Evolutionary conservation across 345 rosid species (phyloP).

Genomic region (Diplotaxis tenuifolia): DNA sequence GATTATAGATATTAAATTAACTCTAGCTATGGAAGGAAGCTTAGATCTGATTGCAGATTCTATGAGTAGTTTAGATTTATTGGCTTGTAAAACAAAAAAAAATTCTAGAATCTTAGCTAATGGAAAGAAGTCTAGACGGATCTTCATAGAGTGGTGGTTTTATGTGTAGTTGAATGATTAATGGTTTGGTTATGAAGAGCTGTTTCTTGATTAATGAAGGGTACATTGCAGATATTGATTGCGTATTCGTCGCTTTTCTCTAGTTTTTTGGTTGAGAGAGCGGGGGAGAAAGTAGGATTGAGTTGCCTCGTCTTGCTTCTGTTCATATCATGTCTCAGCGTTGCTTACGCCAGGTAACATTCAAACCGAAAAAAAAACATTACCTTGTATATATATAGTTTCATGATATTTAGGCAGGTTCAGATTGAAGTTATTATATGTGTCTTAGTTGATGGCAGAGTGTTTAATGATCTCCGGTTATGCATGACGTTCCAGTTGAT

Average conservation of each 20-base stretch:
- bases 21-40: background rate
- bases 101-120: background rate
- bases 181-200: constrained; percentile 8
- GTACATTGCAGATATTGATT: constrained; percentile 72
- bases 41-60: background rate
- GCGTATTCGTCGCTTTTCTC: constrained; percentile 84
- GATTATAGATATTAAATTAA: background rate
- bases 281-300: constrained; percentile 59
- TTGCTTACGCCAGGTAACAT: constrained; percentile 68
- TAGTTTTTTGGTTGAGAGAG: constrained; percentile 80
- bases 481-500: constrained; percentile 87
- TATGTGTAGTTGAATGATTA: background rate
- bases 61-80: background rate
- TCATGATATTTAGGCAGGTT: background rate
- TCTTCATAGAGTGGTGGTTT: background rate
- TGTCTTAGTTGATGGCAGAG: constrained; percentile 71
- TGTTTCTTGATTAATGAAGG: constrained; percentile 22
- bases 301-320: constrained; percentile 57
- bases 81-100: background rate
- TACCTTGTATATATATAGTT: background rate
- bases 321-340: constrained; percentile 48
- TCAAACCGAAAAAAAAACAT: background rate
- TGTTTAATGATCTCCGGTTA: constrained; percentile 84
- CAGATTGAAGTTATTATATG: constrained; percentile 31
- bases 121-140: background rate